Base-by-base conservation (phyloP, 1,139 yeast genomes). In the Hyphopichia fennica region DNA sequence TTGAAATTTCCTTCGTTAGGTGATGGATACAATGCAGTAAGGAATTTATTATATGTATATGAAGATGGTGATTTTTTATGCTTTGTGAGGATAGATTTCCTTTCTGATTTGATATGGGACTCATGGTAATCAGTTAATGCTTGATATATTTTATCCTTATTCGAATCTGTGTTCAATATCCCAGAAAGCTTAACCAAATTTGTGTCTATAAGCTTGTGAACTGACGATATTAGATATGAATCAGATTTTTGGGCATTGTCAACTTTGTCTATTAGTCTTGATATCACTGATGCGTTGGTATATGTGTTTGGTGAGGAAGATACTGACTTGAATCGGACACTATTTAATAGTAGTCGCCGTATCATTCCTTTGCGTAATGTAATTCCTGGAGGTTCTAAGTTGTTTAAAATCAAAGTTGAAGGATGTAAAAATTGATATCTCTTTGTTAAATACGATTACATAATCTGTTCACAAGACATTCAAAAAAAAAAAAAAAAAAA, bases 11-110 rank as follows among this genome's bases (percentile, higher is more conserved):
- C 29, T 14, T 35, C 40, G 10, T 20, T 4, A 6, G 20, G 10
- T 23, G 50, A 30, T 0, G 78, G 77, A 45, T 73, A 74, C 27
- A 75, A 48, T n/a, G 55, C 54, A 36, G 60, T 52, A 13, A 72
- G 42, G 41, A 75, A 72, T 15, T 49, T 49, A 41, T 50, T 45
- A 11, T 31, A 31, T 8, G 5, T 11, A 31, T 6, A 17, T 4
- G 18, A 10, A 35, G 60, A 54, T 15, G 54, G 35, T 36, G 42
- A 22, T 18, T 35, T 45, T 44, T 40, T 37, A 22, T 10, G 37
- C 22, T 39, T 42, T 4, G 32, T 4, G 3, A 29, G 3, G 14
- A 14, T 29, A 4, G 23, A 20, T 25, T 25, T 11, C 11, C 28
- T 25, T 11, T 25, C 9, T 11, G 5, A 11, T 25, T 25, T 7